Conservation (phyloP, 148 eudicot genomes). For the Heliosperma pusillum region DNA sequence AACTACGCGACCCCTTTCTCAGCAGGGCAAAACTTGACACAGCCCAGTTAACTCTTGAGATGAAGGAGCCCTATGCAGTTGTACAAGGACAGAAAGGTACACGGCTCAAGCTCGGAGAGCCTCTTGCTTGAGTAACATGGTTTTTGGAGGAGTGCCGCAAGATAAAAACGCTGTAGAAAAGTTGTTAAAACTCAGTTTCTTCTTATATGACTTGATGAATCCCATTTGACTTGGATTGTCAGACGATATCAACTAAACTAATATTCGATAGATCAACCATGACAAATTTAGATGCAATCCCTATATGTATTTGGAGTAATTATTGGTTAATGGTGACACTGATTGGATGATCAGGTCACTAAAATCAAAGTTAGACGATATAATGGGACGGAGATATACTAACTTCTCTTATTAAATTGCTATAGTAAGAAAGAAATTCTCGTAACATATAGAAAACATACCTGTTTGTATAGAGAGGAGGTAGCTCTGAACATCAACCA, state of each 20-base stretch:
- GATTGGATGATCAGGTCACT: too few relatives aligned
- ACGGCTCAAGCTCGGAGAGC: neutral
- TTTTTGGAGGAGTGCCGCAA: neutral
- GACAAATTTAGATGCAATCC: too few relatives aligned
- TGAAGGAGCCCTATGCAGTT: neutral
- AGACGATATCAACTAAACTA: too few relatives aligned
- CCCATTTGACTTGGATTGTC: too few relatives aligned
- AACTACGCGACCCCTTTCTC: neutral
- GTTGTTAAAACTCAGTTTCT: neutral
- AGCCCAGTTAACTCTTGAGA: neutral
- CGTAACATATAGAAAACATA: neutral
- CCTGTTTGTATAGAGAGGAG: slow-evolving; percentile 11
- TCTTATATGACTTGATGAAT: too few relatives aligned
- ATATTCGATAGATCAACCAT: too few relatives aligned
- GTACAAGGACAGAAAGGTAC: neutral
- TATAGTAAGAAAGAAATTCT: neutral
- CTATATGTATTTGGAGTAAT: too few relatives aligned
- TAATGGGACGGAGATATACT: neutral
- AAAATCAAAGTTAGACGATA: too few relatives aligned
- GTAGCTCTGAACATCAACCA: slow-evolving; percentile 44
- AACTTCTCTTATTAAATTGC: neutral
- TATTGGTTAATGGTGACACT: too few relatives aligned
- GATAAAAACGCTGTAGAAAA: neutral
- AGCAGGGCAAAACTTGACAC: neutral
- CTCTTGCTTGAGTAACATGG: neutral